These are phyloP conservation scores for Auxenochlorella protothecoides DNA, from an alignment of 139 green algal genomes.

Conservation along the genomic window DNA sequence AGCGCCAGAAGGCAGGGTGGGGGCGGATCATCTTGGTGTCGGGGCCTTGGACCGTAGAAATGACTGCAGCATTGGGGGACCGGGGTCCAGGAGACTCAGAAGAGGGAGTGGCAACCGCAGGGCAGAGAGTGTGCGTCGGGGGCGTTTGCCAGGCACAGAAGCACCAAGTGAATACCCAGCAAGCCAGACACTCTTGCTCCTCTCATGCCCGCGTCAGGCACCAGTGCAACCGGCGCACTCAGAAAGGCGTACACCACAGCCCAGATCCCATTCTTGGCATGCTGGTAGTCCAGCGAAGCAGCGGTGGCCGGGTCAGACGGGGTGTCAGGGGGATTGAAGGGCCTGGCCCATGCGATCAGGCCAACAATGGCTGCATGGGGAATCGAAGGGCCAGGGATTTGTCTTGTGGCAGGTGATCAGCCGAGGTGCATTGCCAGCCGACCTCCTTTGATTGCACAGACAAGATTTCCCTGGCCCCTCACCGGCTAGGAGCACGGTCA, in stretches of 20 bases:
- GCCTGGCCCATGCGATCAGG: conserved; percentile 25
- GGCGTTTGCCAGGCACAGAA: not conserved
- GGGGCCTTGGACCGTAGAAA: conserved; percentile 64
- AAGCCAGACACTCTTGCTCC: not conserved
- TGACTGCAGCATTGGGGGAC: conserved; percentile 21
- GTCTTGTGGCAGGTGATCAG: not conserved
- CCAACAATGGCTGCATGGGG: conserved; percentile 9
- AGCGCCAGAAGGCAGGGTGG: conserved; percentile 75
- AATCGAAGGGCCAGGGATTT: not conserved
- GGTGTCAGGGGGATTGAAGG: conserved; percentile 12
- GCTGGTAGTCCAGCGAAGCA: conserved; percentile 9
- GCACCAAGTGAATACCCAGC: conserved; percentile 1
- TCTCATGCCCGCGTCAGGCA: not conserved
- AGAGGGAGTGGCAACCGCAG: not conserved
- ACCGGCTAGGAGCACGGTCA: conserved; percentile 46
- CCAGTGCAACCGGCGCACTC: conserved; percentile 16
- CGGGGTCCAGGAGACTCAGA: not conserved
- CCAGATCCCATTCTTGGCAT: conserved; percentile 41
- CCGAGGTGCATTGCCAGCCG: not conserved
- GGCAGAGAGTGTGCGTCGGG: not conserved
- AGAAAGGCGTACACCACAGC: conserved; percentile 45
- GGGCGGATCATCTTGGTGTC: conserved; percentile 68
- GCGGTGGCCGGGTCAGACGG: conserved; percentile 10
- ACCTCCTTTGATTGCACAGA: not conserved
- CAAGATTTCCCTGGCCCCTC: not conserved